Evolutionary conservation across 2,329 filamentous ascomycete species (phyloP).

Genomic region (Penicillium sp.): DNA sequence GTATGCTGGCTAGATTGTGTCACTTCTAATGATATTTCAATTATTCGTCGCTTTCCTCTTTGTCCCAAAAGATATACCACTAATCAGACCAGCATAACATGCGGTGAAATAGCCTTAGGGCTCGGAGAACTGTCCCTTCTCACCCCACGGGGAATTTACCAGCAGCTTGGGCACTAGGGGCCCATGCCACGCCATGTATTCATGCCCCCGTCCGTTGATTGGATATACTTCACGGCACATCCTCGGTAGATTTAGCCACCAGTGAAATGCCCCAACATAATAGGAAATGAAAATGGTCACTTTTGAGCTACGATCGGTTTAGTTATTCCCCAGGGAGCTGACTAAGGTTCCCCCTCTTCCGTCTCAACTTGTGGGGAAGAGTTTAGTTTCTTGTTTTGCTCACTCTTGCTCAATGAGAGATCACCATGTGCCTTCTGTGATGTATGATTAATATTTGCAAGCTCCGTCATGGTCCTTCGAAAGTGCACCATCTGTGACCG

Average conservation of each 20-base stretch:
- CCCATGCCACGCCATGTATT: not conserved
- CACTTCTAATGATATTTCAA: not conserved
- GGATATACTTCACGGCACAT: not conserved
- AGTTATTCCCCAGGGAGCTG: conserved; percentile 13
- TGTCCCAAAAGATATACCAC: not conserved
- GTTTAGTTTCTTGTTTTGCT: not conserved
- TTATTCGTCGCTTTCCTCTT: not conserved
- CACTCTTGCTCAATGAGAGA: not conserved
- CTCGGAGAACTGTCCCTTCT: conserved; percentile 3
- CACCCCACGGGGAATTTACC: conserved; percentile 11
- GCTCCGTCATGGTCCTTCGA: conserved; percentile 41
- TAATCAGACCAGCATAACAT: not conserved
- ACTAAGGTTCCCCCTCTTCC: conserved; percentile 13
- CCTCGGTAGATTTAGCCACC: conserved; percentile 6
- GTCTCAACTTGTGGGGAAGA: not conserved
- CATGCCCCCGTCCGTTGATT: not conserved
- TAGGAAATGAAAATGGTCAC: not conserved
- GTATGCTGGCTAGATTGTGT: not conserved
- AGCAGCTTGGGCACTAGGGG: conserved; percentile 8
- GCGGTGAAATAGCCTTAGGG: not conserved
- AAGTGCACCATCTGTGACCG: conserved; percentile 53
- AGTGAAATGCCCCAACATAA: not conserved
- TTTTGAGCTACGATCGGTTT: conserved; percentile 5
- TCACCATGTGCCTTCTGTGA: conserved; percentile 4
- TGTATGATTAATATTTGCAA: conserved; percentile 10